A percentile compares a stretch with the other conserved stretches of the same genome.
These are phyloP conservation scores for Chlorella sp. DNA, from an alignment of 139 green algal species.

Conservation along the genomic window DNA sequence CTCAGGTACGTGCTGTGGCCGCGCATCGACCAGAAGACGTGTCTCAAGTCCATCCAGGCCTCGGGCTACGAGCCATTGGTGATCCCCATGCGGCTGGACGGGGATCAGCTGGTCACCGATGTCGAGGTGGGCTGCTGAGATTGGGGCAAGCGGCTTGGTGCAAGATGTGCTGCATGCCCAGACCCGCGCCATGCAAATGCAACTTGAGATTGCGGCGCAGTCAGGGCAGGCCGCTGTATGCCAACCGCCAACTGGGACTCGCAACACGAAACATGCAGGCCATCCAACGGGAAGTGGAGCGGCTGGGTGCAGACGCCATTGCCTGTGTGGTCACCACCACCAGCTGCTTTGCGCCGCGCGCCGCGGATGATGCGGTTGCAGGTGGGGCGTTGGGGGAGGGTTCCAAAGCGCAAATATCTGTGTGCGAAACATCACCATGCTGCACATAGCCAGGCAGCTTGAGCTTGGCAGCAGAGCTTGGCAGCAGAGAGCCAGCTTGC, in stretches of 20 bases:
- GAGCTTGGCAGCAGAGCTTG: too few relatives aligned
- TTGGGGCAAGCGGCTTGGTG: too few relatives aligned
- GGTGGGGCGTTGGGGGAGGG: not conserved
- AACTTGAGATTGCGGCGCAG: too few relatives aligned
- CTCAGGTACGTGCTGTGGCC: constrained; percentile 88
- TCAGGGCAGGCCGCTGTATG: too few relatives aligned
- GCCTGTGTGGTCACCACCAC: constrained; percentile 88
- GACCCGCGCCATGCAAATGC: too few relatives aligned
- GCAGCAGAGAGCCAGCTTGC: too few relatives aligned
- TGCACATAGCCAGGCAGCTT: too few relatives aligned
- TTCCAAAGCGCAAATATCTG: too few relatives aligned
- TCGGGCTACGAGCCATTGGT: constrained; percentile 79
- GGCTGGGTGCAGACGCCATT: constrained; percentile 56
- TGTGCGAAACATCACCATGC: too few relatives aligned
- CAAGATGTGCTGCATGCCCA: too few relatives aligned
- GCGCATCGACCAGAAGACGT: constrained; percentile 98
- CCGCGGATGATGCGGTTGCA: constrained; percentile 69
- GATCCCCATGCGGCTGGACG: constrained; percentile 57
- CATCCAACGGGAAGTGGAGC: constrained; percentile 50
- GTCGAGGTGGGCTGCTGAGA: constrained; percentile 43
- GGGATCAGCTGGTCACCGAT: constrained; percentile 89
- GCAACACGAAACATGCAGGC: too few relatives aligned
- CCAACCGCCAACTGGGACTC: too few relatives aligned
- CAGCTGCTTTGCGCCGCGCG: constrained; percentile 94
- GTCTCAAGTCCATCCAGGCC: constrained; percentile 89